Percentiles rank a stretch among this genome's conserved stretches.
Evolutionary conservation across 371 early-diverging fungal genomes (phyloP).

Genomic region (Cokeromyces recurvatus): DNA sequence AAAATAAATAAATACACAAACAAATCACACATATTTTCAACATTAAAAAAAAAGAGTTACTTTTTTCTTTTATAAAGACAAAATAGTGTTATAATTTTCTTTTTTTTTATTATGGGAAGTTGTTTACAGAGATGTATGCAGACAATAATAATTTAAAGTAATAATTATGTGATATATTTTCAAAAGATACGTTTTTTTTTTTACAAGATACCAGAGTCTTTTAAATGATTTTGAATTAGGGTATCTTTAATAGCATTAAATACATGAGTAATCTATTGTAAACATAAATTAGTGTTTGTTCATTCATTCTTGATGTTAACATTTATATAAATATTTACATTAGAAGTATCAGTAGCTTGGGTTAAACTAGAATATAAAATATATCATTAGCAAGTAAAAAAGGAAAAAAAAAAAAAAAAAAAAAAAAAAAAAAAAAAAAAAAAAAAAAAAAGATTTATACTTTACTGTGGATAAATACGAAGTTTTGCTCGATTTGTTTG

Average conservation of each 20-base stretch:
- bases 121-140: too few relatives aligned
- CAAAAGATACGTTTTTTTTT: too few relatives aligned
- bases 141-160: too few relatives aligned
- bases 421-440: slow-evolving; percentile 71
- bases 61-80: too few relatives aligned
- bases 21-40: too few relatives aligned
- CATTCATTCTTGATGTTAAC: background rate
- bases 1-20: too few relatives aligned
- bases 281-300: background rate
- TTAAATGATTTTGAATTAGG: slow-evolving; percentile 64
- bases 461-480: slow-evolving; percentile 79
- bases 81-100: too few relatives aligned
- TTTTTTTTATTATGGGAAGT: too few relatives aligned
- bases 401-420: slow-evolving; percentile 48
- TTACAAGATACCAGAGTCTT: slow-evolving; percentile 65
- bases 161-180: too few relatives aligned
- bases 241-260: slow-evolving; percentile 80
- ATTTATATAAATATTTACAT: slow-evolving; percentile 44
- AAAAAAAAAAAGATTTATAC: slow-evolving; percentile 71
- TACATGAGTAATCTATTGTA: slow-evolving; percentile 48
- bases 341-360: slow-evolving; percentile 75
- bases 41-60: too few relatives aligned
- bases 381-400: background rate
- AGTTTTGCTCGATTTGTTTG: slow-evolving; percentile 71
- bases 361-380: slow-evolving; percentile 49